Base-by-base conservation (phyloP, 1,284 basidiomycete species). In the Tilletia caries region DNA sequence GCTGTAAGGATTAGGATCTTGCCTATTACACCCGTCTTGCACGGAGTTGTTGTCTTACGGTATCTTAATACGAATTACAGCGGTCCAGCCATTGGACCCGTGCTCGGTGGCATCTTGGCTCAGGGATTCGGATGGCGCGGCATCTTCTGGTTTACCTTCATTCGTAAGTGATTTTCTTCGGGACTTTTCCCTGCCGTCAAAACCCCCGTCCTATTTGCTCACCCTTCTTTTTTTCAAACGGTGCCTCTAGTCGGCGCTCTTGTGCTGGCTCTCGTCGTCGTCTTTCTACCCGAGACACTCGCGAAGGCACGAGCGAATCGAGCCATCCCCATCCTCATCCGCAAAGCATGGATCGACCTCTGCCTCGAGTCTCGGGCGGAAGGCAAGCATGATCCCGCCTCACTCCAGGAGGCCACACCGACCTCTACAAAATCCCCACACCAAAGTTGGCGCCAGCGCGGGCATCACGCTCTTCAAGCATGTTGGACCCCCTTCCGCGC, bases 261-360 rank as follows among this genome's bases (percentile, higher is more conserved):
- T 29, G 65, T 34, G 6, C 65, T 66, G 27, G 46, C 44, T 44
- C 32, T 66, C 15, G 46, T 66, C 20, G 27, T 66, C 32, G 5
- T 66, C 65, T 66, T 66, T 25, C 46, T 48, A 15, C 65, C 65
- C 23, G 65, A 66, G 65, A 66, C 65, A 20, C 23, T 66, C 29
- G 58, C 58, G 4, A 27, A n/a, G 4, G 58, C 58, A 10, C 29
- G 58, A 65, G 37, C 34, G n/a, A 32, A 44, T 37, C 43, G 12
- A 29, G 3, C 18, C 8, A 65, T 65, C 25, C 64, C 41, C 34
- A 4, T 32, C 6, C 41, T 44, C 20, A 23, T 62, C 8, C 27
- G 58, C 27, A 62, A 25, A 13, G 32, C 58, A 8, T 62, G 58
- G 58, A 5, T 62, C 29, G 58, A 62, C 23, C 58, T 62, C 29